Evolutionary conservation across 805 yeast species (phyloP), one percentile per base, ranked within the genome.

Genomic region (Candida boidinii): DNA sequence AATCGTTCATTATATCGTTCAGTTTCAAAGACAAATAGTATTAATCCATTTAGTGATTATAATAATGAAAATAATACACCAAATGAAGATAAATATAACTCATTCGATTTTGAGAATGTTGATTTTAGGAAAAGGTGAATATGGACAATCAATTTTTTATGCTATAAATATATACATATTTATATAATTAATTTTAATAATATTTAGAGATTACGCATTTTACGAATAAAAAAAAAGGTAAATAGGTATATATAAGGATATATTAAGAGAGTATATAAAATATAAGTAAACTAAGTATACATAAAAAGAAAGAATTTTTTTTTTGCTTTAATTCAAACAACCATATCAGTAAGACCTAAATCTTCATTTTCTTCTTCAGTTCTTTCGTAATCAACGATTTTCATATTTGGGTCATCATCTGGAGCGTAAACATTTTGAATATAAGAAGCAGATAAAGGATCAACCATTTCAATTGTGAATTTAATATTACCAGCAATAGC

Each of bases 391-490:
- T 92, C 96, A 60, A 82, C 95, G 39, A 83, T 73, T 26, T 56
- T 68, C 97, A 92, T 92, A 54, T 90, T 85, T 43, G 99, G 99
- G 61, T 92, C 99, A 26, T 74, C 73, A 60, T 92, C 99, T 18
- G 99, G 99, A 23, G 99, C 99, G 53, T 88, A 92, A n/a, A 90
- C 92, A 53, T 92, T 92, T 61, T 92, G 99, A 41, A 92, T 82
- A 51, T 92, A 92, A 1, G 96, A 86, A 4, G 94, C 80, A 14
- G 96, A 95, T 48, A 92, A 62, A 6, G 99, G 98, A 59, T 92
- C 99, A 43, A 78, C 87, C 94, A 92, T 82, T 26, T 73, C 54
- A 23, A 92, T 70, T 1, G 96, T 90, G 61, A 92, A 88, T 36
- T 79, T 75, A 29, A 74, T 64, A 43, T 82, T 76, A 28, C 97